Percentiles rank a stretch among this genome's conserved stretches.
These are phyloP conservation scores for Ceratocystis cacaofunesta DNA, from an alignment of 2,329 filamentous ascomycete species.

Conservation along the genomic window DNA sequence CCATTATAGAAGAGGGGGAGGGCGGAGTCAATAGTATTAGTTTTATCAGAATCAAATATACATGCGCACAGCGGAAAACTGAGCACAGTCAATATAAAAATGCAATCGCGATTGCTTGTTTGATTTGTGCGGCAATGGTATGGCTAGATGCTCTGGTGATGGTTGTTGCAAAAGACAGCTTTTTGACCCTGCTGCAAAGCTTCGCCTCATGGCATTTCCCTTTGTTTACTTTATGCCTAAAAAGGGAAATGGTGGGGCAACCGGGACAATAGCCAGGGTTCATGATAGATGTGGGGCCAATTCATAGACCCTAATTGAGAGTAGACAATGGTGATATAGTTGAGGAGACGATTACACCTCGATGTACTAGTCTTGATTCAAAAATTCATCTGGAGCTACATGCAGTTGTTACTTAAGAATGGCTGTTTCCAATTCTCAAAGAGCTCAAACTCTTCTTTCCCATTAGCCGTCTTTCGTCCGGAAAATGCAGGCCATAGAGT, in stretches of 20 bases:
- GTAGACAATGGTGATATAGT: background rate
- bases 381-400: too few species aligned
- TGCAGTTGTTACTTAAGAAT: too few species aligned
- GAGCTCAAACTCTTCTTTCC: too few species aligned
- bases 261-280: background rate
- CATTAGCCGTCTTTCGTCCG: too few species aligned
- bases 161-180: background rate
- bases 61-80: background rate
- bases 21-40: background rate
- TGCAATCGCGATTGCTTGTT: background rate
- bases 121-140: background rate
- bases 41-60: too few species aligned
- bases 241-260: constrained; percentile 5
- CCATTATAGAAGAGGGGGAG: background rate
- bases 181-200: background rate
- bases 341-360: background rate
- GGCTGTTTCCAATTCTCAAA: too few species aligned
- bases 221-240: constrained; percentile 12
- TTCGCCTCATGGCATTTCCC: background rate
- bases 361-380: too few species aligned
- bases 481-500: too few species aligned
- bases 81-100: background rate
- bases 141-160: background rate
- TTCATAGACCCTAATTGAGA: background rate
- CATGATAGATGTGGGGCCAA: background rate